Evolutionary conservation across 2,329 filamentous ascomycete species (phyloP).

Genomic region (Phyllosticta citribraziliensis): DNA sequence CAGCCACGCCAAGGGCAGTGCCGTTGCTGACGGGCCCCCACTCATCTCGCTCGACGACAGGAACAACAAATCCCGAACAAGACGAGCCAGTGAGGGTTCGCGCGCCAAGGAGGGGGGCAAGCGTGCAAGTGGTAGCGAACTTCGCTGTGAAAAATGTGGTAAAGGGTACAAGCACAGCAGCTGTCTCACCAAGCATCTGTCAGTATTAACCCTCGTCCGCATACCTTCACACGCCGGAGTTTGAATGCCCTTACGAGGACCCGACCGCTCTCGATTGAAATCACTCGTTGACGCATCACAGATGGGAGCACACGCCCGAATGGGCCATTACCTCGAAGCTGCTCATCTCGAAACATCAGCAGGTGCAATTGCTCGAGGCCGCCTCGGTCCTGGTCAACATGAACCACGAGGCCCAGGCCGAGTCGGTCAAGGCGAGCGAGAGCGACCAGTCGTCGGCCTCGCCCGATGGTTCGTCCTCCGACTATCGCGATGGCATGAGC

Average conservation of each 20-base stretch:
- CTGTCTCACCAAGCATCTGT: constrained; percentile 99
- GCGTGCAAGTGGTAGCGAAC: constrained; percentile 71
- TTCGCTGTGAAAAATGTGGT: constrained; percentile 95
- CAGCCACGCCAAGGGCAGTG: constrained; percentile 45
- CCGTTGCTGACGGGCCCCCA: constrained; percentile 60
- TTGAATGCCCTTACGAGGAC: constrained; percentile 24
- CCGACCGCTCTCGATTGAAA: neutral
- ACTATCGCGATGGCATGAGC: constrained; percentile 60
- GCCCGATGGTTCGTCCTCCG: constrained; percentile 73
- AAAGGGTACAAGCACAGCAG: constrained; percentile 99
- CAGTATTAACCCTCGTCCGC: constrained; percentile 51
- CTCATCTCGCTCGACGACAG: constrained; percentile 38
- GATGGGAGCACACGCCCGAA: constrained; percentile 98
- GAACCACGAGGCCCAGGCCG: constrained; percentile 54
- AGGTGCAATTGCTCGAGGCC: constrained; percentile 93
- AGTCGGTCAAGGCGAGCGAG: constrained; percentile 56
- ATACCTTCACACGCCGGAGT: constrained; percentile 30
- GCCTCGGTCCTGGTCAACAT: constrained; percentile 93
- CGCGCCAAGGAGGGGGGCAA: constrained; percentile 66
- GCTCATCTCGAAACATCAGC: constrained; percentile 98
- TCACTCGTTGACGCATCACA: constrained; percentile 34
- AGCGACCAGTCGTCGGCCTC: constrained; percentile 79
- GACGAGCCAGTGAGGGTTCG: constrained; percentile 75
- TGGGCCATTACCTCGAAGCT: constrained; percentile 97
- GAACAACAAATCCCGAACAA: constrained; percentile 44